Conservation (phyloP, 1,284 basidiomycete species). For the Ganoderma resinaceum region DNA sequence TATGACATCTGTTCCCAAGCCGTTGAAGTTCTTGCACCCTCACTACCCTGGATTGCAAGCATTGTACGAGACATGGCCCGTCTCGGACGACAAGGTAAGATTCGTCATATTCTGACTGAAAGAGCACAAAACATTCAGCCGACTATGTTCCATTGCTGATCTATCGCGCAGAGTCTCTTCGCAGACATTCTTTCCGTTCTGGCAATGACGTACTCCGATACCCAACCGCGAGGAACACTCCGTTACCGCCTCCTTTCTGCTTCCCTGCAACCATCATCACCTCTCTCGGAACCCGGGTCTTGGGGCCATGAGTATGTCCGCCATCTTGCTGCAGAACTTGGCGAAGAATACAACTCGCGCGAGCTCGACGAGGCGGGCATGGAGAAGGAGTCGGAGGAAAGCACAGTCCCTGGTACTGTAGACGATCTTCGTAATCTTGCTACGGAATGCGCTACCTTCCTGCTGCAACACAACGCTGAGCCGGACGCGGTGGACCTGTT, state of each 20-base stretch:
- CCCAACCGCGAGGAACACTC: conserved; percentile 92
- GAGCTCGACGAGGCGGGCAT: conserved; percentile 49
- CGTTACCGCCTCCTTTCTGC: conserved; percentile 88
- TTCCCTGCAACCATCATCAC: conserved; percentile 67
- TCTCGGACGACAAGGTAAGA: conserved; percentile 80
- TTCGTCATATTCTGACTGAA: neutral
- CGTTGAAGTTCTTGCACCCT: conserved; percentile 97
- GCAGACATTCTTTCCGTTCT: conserved; percentile 99
- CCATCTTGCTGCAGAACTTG: conserved; percentile 95
- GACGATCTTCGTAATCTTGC: conserved; percentile 84
- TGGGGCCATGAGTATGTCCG: conserved; percentile 99
- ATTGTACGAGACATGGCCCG: conserved; percentile 82
- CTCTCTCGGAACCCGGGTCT: conserved; percentile 86
- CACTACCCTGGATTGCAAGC: conserved; percentile 91
- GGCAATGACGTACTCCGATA: conserved; percentile 99
- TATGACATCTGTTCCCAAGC: conserved; percentile 99
- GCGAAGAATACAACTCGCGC: conserved; percentile 87
- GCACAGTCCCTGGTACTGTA: conserved; percentile 54
- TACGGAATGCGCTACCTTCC: conserved; percentile 89
- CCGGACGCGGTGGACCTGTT: conserved; percentile 98
- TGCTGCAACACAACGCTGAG: conserved; percentile 95
- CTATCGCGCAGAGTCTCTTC: conserved; percentile 76
- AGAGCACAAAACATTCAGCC: neutral
- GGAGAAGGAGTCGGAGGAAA: conserved; percentile 40
- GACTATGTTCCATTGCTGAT: neutral